Evolutionary conservation across 768 basidiomycete species (phyloP), one percentile per base, ranked within the genome.

Genomic region (Lanmaoa rubissima): DNA sequence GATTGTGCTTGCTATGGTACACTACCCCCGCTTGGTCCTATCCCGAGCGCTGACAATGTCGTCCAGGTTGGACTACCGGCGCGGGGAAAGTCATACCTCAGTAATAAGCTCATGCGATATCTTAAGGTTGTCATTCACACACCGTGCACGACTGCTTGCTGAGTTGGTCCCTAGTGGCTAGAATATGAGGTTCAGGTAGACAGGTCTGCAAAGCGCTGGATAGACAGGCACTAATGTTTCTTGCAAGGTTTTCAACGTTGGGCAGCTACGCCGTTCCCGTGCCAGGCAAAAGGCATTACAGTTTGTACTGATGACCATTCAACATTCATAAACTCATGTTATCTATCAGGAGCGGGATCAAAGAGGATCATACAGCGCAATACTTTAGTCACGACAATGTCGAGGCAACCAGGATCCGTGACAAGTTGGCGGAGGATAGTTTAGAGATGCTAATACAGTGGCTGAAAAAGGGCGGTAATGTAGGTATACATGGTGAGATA

Each of bases 81-180:
- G 3, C 81, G 97, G 55, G 97, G 97, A 17, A 99, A 99, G 75
- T 98, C 95, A 2, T 99, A 98, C 73, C 83, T 99, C 57, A 94
- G 92, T 71, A 99, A 99, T 74, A 98, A 96, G 75, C 83, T 99
- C 59, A 94, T 86, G 88, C 84, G 95, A 57, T 99, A 99, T 71
- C 80, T 99, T 41, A 90, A 92, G 74, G 96, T 93, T 61, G 82
- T 70, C 19, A 31, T 58, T 50, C 32, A 58, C 24, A 56, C 31
- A 44, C 34, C 51, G 4, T 34, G 16, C 51, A 16, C 51, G 52
- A 7, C 32, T 53, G 48, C 53, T 38, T 52, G 31, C 55, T 61
- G 36, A 63, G 48, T 58, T 43, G 47, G 32, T 16, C 38, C 26
- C n/a, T 62, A 98, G 94, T 99, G 97, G 97, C 82, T 99, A 44